Conservation (phyloP, 306 rosid species). For the Hippophae gyantsensis region DNA sequence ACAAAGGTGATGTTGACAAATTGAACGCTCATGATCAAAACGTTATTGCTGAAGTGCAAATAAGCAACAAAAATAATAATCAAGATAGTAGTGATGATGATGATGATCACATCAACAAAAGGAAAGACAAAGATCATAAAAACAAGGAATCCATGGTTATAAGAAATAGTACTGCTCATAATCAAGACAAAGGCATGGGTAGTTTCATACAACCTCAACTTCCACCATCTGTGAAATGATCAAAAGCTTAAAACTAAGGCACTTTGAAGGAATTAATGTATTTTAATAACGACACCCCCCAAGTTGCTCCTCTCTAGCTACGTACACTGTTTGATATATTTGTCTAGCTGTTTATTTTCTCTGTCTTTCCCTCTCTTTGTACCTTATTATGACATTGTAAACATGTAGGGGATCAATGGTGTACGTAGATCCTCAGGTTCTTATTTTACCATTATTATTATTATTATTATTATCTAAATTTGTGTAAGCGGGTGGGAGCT, state of each 20-base stretch:
- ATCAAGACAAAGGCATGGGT: neutral
- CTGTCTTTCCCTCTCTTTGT: neutral
- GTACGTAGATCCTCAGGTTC: constrained; percentile 11
- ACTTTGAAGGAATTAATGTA: neutral
- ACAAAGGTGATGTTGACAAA: constrained; percentile 39
- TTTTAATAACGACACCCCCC: neutral
- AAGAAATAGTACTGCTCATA: neutral
- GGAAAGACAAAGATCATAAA: neutral
- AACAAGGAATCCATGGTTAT: neutral
- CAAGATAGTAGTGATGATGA: neutral
- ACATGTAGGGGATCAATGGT: constrained; percentile 12
- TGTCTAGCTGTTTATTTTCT: neutral
- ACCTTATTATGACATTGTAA: neutral
- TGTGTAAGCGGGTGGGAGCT: neutral
- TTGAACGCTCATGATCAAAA: constrained; percentile 8
- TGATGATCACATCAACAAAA: neutral
- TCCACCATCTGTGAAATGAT: neutral
- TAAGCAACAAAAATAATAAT: constrained; percentile 3
- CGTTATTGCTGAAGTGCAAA: constrained; percentile 16
- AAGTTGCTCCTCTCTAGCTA: neutral
- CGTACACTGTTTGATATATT: neutral
- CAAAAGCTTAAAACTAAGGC: constrained; percentile 7
- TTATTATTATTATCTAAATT: neutral
- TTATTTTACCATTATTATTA: neutral
- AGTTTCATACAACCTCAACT: neutral